These are phyloP conservation scores for Saxispiralis lemnorum DNA, from an alignment of 495 filamentous ascomycete genomes.

Conservation along the genomic window DNA sequence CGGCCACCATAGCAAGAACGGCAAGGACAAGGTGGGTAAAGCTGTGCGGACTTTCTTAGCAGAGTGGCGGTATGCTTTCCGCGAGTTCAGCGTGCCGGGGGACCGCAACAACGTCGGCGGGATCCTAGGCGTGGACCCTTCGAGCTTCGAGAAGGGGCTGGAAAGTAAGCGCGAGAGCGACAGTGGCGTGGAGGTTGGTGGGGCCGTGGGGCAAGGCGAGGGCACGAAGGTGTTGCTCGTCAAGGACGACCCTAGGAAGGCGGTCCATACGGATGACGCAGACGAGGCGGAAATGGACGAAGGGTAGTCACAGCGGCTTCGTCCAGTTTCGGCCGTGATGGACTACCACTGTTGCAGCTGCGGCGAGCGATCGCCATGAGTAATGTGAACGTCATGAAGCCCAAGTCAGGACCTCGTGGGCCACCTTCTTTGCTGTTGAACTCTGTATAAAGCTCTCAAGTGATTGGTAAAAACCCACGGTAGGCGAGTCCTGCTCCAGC, in stretches of 20 bases:
- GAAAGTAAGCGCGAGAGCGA: constrained; percentile 26
- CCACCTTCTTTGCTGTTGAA: too few species aligned
- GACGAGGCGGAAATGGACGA: constrained; percentile 5
- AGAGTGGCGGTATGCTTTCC: constrained; percentile 88
- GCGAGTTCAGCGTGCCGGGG: constrained; percentile 88
- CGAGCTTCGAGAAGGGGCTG: constrained; percentile 58
- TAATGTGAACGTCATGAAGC: too few species aligned
- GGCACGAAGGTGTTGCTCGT: constrained; percentile 25
- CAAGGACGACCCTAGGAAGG: constrained; percentile 33
- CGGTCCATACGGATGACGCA: constrained; percentile 3
- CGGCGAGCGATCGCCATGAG: too few species aligned
- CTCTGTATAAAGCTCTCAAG: too few species aligned
- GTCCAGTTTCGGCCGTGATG: too few species aligned
- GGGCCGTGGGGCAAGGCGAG: constrained; percentile 15
- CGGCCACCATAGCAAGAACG: constrained; percentile 93
- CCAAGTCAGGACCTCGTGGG: too few species aligned
- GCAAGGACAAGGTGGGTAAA: constrained; percentile 96
- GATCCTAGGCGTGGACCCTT: constrained; percentile 82
- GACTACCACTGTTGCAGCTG: too few species aligned
- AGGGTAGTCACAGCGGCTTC: neutral
- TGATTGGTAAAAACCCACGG: too few species aligned
- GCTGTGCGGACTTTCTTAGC: constrained; percentile 78
- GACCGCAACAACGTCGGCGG: constrained; percentile 81
- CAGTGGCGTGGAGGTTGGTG: constrained; percentile 7
- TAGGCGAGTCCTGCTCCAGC: too few species aligned